Percentiles rank a stretch among this genome's conserved stretches.
Evolutionary conservation across 768 basidiomycete species (phyloP).

Genomic region (Macrocybe gigantea): DNA sequence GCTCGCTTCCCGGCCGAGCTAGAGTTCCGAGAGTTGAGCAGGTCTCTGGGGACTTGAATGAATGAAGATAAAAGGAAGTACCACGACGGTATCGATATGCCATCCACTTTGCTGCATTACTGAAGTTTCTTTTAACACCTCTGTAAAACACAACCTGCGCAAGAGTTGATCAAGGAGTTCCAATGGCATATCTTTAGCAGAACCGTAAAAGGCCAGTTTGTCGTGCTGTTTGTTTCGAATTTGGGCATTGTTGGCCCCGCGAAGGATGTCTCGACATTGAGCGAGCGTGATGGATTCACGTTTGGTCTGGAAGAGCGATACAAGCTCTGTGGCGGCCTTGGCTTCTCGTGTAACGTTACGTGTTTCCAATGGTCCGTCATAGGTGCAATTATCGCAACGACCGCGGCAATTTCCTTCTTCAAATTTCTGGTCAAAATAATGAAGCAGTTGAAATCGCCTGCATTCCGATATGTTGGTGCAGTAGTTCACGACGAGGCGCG

Average conservation of each 20-base stretch:
- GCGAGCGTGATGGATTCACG: slow-evolving; percentile 52
- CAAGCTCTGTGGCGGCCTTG: slow-evolving; percentile 48
- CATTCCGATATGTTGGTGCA: slow-evolving; percentile 81
- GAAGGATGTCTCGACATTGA: slow-evolving; percentile 57
- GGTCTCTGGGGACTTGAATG: neutral
- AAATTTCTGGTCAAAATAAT: slow-evolving; percentile 86
- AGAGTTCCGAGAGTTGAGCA: neutral
- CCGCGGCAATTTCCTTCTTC: slow-evolving; percentile 55
- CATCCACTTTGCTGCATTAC: slow-evolving; percentile 39
- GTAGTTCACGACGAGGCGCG: slow-evolving; percentile 70
- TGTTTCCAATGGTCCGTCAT: slow-evolving; percentile 34
- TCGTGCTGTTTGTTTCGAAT: slow-evolving; percentile 44
- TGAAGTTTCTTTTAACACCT: slow-evolving; percentile 43
- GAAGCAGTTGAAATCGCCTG: slow-evolving; percentile 79
- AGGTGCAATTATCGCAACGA: slow-evolving; percentile 81
- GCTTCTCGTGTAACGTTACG: slow-evolving; percentile 63
- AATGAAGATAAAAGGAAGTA: slow-evolving; percentile 13
- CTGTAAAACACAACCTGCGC: slow-evolving; percentile 44
- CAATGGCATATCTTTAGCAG: slow-evolving; percentile 39
- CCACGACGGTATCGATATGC: slow-evolving; percentile 48
- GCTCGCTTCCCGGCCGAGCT: slow-evolving; percentile 30
- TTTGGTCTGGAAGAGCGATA: slow-evolving; percentile 36
- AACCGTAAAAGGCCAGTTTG: slow-evolving; percentile 45
- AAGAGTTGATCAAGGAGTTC: slow-evolving; percentile 65
- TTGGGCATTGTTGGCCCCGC: slow-evolving; percentile 49